Evolutionary conservation across 768 basidiomycete genomes (phyloP).

Genomic region (Lentinula sp.): DNA sequence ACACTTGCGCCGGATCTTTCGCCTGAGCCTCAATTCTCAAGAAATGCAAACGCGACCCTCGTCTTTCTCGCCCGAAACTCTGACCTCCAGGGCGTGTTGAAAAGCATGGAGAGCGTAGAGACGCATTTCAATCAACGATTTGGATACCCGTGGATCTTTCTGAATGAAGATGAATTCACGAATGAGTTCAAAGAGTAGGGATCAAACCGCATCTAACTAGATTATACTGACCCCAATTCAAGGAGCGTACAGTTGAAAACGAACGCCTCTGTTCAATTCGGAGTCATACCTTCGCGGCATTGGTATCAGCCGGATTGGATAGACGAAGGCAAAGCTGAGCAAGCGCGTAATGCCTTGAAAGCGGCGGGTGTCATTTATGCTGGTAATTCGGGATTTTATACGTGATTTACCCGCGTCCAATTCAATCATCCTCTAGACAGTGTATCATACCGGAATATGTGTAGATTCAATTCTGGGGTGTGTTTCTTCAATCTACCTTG

Average conservation of each 20-base stretch:
- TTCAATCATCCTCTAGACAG: conserved; percentile 19
- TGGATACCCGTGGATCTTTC: conserved; percentile 57
- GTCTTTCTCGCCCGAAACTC: conserved; percentile 47
- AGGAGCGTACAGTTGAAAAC: conserved; percentile 23
- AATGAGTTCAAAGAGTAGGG: conserved; percentile 43
- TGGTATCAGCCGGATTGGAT: conserved; percentile 73
- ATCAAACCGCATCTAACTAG: neutral
- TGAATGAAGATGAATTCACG: conserved; percentile 57
- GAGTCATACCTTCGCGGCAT: conserved; percentile 47
- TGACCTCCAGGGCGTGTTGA: conserved; percentile 37
- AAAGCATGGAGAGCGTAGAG: conserved; percentile 50
- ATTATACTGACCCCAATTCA: neutral
- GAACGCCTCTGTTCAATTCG: conserved; percentile 33
- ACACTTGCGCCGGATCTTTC: neutral
- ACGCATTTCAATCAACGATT: conserved; percentile 52
- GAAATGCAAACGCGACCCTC: conserved; percentile 53
- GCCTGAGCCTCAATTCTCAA: neutral
- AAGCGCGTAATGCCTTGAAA: conserved; percentile 46
- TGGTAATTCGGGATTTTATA: conserved; percentile 6
- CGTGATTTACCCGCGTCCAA: neutral
- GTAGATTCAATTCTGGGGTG: conserved; percentile 69
- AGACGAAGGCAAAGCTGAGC: conserved; percentile 54
- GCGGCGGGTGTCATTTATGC: conserved; percentile 38
- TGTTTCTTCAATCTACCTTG: conserved; percentile 12
- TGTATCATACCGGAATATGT: conserved; percentile 72